Evolutionary conservation across 192 early-diverging fungal genomes (phyloP), one percentile per base, ranked within the genome.

Genomic region (Hyaloraphidium curvatum): DNA sequence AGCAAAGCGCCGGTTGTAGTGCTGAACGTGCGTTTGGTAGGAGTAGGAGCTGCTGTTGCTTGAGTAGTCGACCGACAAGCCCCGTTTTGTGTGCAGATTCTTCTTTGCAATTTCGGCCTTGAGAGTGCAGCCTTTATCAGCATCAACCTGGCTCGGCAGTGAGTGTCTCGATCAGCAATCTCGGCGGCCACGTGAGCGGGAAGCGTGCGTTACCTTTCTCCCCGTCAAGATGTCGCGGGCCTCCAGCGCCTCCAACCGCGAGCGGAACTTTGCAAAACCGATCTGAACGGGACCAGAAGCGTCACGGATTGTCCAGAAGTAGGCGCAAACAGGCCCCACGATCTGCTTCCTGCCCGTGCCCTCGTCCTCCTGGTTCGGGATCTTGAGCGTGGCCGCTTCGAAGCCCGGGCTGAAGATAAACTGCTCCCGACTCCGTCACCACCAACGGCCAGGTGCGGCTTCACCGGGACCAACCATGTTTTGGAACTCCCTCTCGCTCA

Each of bases 91-190:
- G 25, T 55, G 54, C 51, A 99, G 72, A 60, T 99, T 95, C 73
- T 95, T 97, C 62, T 94, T 95, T 29, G 95, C 95, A 86, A 99
- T 89, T 60, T 97, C 92, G 0, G 91, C 95, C 67, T 99, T 99
- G 31, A 99, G 76, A 25, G 83, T 63, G 33, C 73, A 74, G 58
- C 84, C 84, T 40, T 77, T 76, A 55, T 94, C 87, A 5, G 83
- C 80, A 62, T 94, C 92, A 25, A 93, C 80, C 19, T 53, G 52
- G n/a, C n/a, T n/a, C n/a, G n/a, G n/a, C n/a, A n/a, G n/a, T n/a
- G n/a, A n/a, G n/a, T n/a, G n/a, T n/a, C n/a, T n/a, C n/a, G n/a
- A n/a, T n/a, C n/a, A n/a, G n/a, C n/a, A n/a, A n/a, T n/a, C n/a
- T n/a, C n/a, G n/a, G n/a, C n/a, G 33, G 9, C n/a, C 7, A 11